Conservation (phyloP, 2,329 filamentous ascomycete species). For the Colletotrichum chrysophilum region DNA sequence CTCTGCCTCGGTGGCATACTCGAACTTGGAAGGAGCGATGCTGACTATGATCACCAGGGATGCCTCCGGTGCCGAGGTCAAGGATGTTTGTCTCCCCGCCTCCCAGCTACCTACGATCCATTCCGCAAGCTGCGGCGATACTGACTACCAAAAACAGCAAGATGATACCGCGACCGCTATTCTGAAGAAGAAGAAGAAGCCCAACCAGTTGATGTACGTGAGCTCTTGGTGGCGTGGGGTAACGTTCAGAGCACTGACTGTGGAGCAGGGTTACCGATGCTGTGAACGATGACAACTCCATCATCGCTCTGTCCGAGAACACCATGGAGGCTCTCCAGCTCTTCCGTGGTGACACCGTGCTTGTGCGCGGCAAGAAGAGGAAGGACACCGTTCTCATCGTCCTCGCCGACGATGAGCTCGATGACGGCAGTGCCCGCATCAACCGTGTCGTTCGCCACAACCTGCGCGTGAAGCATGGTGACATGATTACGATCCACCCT, state of each 20-base stretch:
- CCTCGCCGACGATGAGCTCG: constrained; percentile 94
- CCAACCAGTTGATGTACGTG: constrained; percentile 93
- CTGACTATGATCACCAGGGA: constrained; percentile 66
- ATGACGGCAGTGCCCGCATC: constrained; percentile 95
- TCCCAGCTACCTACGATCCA: constrained; percentile 8
- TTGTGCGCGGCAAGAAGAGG: constrained; percentile 99
- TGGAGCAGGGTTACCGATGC: constrained; percentile 88
- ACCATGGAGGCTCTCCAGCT: constrained; percentile 99
- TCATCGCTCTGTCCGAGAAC: constrained; percentile 96
- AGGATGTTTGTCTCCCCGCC: constrained; percentile 66
- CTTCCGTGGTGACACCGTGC: constrained; percentile 97
- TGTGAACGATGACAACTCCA: constrained; percentile 99
- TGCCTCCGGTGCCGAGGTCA: constrained; percentile 85
- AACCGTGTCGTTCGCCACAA: constrained; percentile 99
- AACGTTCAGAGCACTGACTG: constrained; percentile 7
- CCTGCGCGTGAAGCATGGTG: constrained; percentile 96
- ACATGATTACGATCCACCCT: constrained; percentile 95
- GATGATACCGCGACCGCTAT: constrained; percentile 96
- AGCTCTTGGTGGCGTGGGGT: not conserved
- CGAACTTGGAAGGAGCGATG: constrained; percentile 17
- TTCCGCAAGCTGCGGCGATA: constrained; percentile 24
- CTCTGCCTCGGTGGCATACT: not conserved
- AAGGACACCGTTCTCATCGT: constrained; percentile 99
- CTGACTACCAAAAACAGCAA: constrained; percentile 60
- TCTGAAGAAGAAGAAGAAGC: constrained; percentile 99